Evolutionary conservation across 2,329 filamentous ascomycete species (phyloP).

Genomic region (Cercospora zeina): DNA sequence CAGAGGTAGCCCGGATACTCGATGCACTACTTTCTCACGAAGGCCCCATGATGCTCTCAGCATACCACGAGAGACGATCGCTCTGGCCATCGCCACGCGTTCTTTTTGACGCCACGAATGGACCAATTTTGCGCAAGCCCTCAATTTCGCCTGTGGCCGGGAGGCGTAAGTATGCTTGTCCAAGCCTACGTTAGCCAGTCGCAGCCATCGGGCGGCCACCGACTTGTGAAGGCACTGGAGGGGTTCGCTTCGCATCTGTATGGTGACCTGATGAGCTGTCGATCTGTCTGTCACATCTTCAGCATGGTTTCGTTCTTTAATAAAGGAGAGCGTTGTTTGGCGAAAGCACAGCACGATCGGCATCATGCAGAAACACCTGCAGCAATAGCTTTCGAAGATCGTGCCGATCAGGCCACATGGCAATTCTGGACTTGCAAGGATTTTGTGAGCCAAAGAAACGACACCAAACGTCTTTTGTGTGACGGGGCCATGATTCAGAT

Average conservation of each 20-base stretch:
- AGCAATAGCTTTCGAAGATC: slow-evolving; percentile 8
- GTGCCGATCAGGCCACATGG: slow-evolving; percentile 7
- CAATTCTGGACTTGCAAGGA: background rate
- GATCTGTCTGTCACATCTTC: background rate
- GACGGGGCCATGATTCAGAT: background rate
- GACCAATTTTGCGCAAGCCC: background rate
- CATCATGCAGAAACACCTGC: background rate
- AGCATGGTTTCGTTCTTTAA: background rate
- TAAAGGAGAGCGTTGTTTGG: background rate
- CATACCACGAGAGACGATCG: background rate
- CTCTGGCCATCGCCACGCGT: background rate
- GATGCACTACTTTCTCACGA: background rate
- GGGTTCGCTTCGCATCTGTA: background rate
- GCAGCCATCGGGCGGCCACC: background rate
- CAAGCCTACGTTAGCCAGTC: slow-evolving; percentile 2
- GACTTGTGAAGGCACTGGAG: slow-evolving; percentile 1
- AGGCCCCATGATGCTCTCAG: background rate
- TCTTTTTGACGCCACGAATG: background rate
- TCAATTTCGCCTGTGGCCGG: background rate
- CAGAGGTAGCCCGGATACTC: background rate
- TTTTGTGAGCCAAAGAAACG: background rate
- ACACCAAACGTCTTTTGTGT: background rate
- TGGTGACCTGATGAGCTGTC: background rate
- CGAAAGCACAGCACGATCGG: background rate
- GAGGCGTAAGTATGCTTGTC: slow-evolving; percentile 7